Evolutionary conservation across 371 early-diverging fungal genomes (phyloP).

Genomic region (Dichotomocladium elegans): DNA sequence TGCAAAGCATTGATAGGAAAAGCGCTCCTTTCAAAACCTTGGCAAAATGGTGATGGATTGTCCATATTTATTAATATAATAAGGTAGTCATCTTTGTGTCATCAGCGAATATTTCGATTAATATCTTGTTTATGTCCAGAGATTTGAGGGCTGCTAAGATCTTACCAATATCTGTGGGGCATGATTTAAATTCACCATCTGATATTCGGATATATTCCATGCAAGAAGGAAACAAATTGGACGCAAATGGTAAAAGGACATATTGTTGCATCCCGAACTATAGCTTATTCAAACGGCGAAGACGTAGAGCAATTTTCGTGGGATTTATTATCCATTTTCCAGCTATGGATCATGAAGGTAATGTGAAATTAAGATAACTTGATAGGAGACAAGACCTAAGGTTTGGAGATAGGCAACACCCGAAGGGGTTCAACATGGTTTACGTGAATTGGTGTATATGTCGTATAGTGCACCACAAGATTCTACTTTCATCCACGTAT

Average conservation of each 20-base stretch:
- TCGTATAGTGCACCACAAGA: conserved; percentile 1
- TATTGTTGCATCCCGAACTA: too few relatives aligned
- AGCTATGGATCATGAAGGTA: conserved; percentile 17
- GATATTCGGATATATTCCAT: too few relatives aligned
- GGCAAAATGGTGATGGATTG: conserved; percentile 7
- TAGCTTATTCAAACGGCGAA: too few relatives aligned
- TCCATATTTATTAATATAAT: conserved; percentile 7
- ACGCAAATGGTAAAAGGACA: background rate
- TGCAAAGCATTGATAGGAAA: conserved; percentile 16
- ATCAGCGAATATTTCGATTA: background rate
- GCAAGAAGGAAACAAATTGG: background rate
- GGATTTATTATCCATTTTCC: conserved; percentile 11
- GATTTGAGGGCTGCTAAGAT: background rate
- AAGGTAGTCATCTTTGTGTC: background rate
- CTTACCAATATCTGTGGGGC: too few relatives aligned
- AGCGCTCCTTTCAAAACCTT: conserved; percentile 2
- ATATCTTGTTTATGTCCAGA: background rate
- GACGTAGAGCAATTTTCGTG: background rate
- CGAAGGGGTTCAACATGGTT: background rate
- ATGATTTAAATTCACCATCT: background rate
- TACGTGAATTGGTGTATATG: background rate
- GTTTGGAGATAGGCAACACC: background rate
- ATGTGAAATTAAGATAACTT: background rate
- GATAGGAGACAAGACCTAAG: background rate
- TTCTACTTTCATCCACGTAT: background rate